A percentile compares a stretch with the other conserved stretches of the same genome.
Conservation (phyloP, 768 basidiomycete species). For the Amanita rubescens region DNA sequence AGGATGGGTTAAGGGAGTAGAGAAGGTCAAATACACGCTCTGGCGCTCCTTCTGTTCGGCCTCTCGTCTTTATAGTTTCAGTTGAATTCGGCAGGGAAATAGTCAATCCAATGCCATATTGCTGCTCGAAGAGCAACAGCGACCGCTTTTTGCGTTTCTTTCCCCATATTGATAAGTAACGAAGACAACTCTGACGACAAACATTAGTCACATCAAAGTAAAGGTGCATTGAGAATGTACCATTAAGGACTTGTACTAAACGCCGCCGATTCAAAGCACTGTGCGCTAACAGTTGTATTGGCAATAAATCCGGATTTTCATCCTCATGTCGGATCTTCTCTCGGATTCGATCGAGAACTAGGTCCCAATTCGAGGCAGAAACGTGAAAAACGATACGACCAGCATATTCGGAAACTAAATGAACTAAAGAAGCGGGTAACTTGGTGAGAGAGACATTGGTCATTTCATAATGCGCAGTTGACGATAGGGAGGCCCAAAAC, state of each 20-base stretch:
- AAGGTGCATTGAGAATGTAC: slow-evolving; percentile 25
- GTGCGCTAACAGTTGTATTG: slow-evolving; percentile 73
- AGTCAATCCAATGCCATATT: slow-evolving; percentile 87
- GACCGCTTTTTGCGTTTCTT: slow-evolving; percentile 63
- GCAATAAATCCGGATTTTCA: slow-evolving; percentile 52
- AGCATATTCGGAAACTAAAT: slow-evolving; percentile 61
- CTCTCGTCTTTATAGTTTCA: slow-evolving; percentile 54
- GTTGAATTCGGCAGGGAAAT: slow-evolving; percentile 74
- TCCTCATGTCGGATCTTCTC: slow-evolving; percentile 64
- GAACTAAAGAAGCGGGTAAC: slow-evolving; percentile 47
- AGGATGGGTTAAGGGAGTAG: slow-evolving; percentile 34
- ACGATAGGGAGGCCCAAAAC: slow-evolving; percentile 30
- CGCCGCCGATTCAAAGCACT: slow-evolving; percentile 64
- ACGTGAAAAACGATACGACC: slow-evolving; percentile 81
- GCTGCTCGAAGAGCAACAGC: slow-evolving; percentile 68
- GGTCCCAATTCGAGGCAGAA: slow-evolving; percentile 81
- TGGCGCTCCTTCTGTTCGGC: slow-evolving; percentile 70
- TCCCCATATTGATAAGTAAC: slow-evolving; percentile 74
- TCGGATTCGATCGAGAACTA: slow-evolving; percentile 66
- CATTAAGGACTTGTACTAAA: slow-evolving; percentile 64
- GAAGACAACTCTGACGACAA: slow-evolving; percentile 60
- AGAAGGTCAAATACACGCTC: slow-evolving; percentile 84
- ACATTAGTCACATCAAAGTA: neutral
- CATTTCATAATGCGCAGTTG: slow-evolving; percentile 44
- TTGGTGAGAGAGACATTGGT: slow-evolving; percentile 55